Evolutionary conservation across 352 stramenopile genomes (phyloP), one percentile per base, ranked within the genome.

Genomic region (Plasmopara viticola): DNA sequence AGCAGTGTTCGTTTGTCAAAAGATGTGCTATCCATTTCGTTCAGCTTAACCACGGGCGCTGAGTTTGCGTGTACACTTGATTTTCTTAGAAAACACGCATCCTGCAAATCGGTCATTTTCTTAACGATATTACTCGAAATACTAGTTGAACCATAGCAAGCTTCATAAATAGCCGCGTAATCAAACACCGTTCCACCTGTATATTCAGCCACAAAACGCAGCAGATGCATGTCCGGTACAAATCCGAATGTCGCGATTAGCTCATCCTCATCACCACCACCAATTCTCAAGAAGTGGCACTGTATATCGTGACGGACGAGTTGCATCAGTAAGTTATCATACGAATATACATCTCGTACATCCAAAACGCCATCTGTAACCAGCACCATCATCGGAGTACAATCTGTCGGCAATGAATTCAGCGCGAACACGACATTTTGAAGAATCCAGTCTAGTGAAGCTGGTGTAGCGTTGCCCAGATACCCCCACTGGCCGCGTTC

Each of bases 281-380:
- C 81, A 25, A 94, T 69, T 2, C 75, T 72, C 39, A 95, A 66
- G 45, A 93, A 92, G 49, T 94, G 74, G 40, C 83, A 94, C 39
- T 90, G 74, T 41, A 94, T 82, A 58, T 95, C 81, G 53, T 95
- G 85, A 6, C 85, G 82, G 40, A 85, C 76, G n/a, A 95, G 75
- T 39, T 95, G 83, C 85, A 94, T 94, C 29, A 94, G 60, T 39
- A 95, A 53, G 30, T 82, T 87, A 61, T 95, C 85, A 39, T 95
- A 95, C 4, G 75, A 78, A 53, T 84, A 91, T 6, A 72, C 70
- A 35, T 93, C 64, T 15, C 71, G 71, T 9, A 91, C 49, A 65
- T 94, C 83, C n/a, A 93, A 66, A 29, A 95, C 85, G 5, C 85
- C 81, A 55, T 95, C 85, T 0, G 85, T 90, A 41, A 90, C 78